These are phyloP conservation scores for Rosa chinensis DNA, from an alignment of 306 rosid species.

Conservation along the genomic window DNA sequence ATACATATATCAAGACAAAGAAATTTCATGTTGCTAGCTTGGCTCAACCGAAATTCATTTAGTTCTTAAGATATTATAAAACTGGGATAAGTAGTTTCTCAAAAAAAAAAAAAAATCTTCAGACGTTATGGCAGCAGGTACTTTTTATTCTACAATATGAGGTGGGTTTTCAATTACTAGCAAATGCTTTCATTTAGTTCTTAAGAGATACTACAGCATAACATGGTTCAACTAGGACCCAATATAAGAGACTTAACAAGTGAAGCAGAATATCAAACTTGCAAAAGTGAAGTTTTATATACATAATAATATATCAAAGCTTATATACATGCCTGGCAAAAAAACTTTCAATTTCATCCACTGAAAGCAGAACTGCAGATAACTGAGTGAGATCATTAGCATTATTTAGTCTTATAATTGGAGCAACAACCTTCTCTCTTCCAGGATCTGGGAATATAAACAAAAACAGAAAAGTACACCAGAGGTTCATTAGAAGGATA, in stretches of 20 bases:
- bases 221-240: background rate
- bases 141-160: background rate
- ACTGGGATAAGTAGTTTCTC: background rate
- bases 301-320: background rate
- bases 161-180: background rate
- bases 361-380: conserved; percentile 67
- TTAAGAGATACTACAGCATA: background rate
- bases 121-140: background rate
- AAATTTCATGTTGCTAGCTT: background rate
- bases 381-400: conserved; percentile 44
- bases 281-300: conserved; percentile 1
- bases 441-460: conserved; percentile 64
- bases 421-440: conserved; percentile 77
- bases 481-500: conserved; percentile 13
- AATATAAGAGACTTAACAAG: background rate
- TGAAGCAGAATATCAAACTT: background rate
- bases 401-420: conserved; percentile 56
- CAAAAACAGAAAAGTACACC: conserved; percentile 14
- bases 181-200: background rate
- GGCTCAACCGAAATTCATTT: background rate
- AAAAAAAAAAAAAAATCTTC: background rate
- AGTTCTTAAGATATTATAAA: background rate
- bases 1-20: background rate
- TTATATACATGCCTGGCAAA: conserved; percentile 48
- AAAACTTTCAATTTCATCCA: conserved; percentile 66